Evolutionary conservation across 2,329 filamentous ascomycete genomes (phyloP), one percentile per base, ranked within the genome.

Genomic region (Fusarium phyllophilum): DNA sequence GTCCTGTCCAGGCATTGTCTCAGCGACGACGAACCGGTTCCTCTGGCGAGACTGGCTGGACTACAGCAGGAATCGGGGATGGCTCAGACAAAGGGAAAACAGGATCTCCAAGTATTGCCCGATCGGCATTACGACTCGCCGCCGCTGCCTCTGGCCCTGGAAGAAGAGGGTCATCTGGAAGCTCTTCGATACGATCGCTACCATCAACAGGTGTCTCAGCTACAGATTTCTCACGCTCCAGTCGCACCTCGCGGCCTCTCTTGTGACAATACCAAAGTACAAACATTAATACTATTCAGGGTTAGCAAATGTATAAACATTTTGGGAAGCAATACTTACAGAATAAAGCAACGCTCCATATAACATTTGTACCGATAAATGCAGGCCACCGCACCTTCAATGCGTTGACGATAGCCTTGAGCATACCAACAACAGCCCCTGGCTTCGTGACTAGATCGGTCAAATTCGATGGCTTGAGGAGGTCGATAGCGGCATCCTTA

Each of bases 211-310:
- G 75, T 15, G 66, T 75, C 39, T 82, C 83, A 3, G 79, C 77
- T 17, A 79, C 82, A 3, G 81, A 75, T 59, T 83, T 84, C 78
- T 90, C 88, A 57, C 82, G 89, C 79, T 93, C 92, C 18, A 98
- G 89, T 57, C 96, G 90, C 12, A 91, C 91, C 84, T 99, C 96
- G 49, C 91, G 91, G 44, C 96, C 96, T 61, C 96, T 93, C 85
- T 98, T 98, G 84, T 98, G 93, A 84, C 95, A 98, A 84, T 98
- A 99, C 95, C 96, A 99, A 78, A 98, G 91, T 49, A 97, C 94
- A 80, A 97, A 96, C 64, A 99, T 89, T 22, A 98, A 88, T 62
- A 98, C 94, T 93, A 63, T 70, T 20, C 3, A 11, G 18, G 24
- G 38, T 74, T 52, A 72, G 68, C 20, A 36, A 48, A 26, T 38